A percentile compares a stretch with the other conserved stretches of the same genome.
These are phyloP conservation scores for Purpureocillium lavendulum DNA, from an alignment of 2,329 filamentous ascomycete species.

Conservation along the genomic window DNA sequence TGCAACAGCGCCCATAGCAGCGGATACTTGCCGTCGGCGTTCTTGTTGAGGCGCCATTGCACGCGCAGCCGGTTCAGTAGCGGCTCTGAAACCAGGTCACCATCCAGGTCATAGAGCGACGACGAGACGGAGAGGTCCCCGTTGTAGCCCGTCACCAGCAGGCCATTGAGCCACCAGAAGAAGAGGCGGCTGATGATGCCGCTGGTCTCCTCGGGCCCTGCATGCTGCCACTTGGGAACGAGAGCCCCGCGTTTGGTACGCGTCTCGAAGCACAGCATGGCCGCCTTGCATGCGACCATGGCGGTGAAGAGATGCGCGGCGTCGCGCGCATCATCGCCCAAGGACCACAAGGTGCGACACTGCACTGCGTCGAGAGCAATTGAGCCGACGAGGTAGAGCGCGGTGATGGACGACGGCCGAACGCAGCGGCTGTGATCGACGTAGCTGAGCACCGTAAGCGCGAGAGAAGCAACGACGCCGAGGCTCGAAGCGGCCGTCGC, in stretches of 20 bases:
- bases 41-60: too few relatives aligned
- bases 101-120: not conserved
- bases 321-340: conserved; percentile 15
- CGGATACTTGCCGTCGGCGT: not conserved
- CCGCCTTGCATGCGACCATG: conserved; percentile 19
- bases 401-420: conserved; percentile 29
- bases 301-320: conserved; percentile 17
- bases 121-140: not conserved
- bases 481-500: conserved; percentile 12
- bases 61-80: not conserved
- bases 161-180: conserved; percentile 15
- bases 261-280: not conserved
- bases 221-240: conserved; percentile 15
- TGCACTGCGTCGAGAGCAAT: conserved; percentile 24
- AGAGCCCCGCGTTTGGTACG: not conserved
- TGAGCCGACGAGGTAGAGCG: conserved; percentile 26
- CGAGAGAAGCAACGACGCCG: conserved; percentile 16
- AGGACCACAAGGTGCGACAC: conserved; percentile 10
- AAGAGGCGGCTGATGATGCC: conserved; percentile 10
- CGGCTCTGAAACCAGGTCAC: not conserved
- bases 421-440: conserved; percentile 22
- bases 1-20: not conserved
- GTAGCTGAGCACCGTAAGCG: conserved; percentile 17
- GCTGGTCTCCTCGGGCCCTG: conserved; percentile 20
- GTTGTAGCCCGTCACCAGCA: conserved; percentile 1